Conservation (phyloP, 148 eudicot genomes). For the Hydrangea macrophylla region DNA sequence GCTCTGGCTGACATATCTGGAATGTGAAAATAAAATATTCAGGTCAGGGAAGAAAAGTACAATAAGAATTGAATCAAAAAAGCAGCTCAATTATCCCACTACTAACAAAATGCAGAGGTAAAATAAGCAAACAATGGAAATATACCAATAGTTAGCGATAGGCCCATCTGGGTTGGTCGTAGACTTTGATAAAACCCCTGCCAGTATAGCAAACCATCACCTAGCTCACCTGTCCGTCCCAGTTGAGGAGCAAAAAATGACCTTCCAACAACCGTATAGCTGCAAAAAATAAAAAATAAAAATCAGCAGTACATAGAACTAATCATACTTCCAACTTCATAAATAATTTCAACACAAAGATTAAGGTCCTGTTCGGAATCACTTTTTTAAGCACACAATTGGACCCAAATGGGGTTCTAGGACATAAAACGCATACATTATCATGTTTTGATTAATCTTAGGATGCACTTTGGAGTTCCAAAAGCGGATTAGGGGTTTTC, state of each 20-base stretch:
- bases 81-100: background rate
- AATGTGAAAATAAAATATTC: background rate
- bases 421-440: too few species aligned
- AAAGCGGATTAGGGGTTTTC: too few species aligned
- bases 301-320: background rate
- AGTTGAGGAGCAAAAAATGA: conserved; percentile 49
- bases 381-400: too few species aligned
- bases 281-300: conserved; percentile 27
- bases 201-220: conserved; percentile 67
- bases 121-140: background rate
- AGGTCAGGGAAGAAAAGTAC: background rate
- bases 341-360: too few species aligned
- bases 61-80: background rate
- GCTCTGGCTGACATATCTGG: conserved; percentile 79
- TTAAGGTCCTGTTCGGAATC: too few species aligned
- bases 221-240: conserved; percentile 40
- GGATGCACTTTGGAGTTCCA: too few species aligned
- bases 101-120: background rate
- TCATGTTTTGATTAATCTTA: too few species aligned
- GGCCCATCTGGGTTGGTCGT: conserved; percentile 90
- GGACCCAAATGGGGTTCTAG: too few species aligned
- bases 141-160: conserved; percentile 71
- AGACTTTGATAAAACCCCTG: conserved; percentile 82
- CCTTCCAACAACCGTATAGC: conserved; percentile 62
- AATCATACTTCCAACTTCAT: too few species aligned